Conservation (phyloP, 768 basidiomycete species). For the Leccinum obscurum region DNA sequence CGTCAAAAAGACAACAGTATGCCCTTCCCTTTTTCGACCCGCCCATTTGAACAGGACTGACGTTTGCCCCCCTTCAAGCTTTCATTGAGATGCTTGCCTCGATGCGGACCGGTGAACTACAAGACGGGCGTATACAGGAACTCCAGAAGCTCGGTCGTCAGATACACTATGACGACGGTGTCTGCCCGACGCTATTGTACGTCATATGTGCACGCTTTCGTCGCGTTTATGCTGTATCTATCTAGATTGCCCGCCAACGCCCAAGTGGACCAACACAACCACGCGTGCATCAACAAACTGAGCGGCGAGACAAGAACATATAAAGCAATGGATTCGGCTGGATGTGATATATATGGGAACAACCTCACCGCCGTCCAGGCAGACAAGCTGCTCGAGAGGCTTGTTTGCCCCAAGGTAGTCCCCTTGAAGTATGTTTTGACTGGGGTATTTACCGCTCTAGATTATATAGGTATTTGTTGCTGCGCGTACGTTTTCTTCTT, state of each 20-base stretch:
- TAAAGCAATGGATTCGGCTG: conserved; percentile 45
- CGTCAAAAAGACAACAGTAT: conserved; percentile 58
- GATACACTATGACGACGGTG: no score
- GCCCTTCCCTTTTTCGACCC: background rate
- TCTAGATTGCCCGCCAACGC: conserved; percentile 30
- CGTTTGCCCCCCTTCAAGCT: conserved; percentile 40
- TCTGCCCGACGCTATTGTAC: no score
- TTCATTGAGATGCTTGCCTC: conserved; percentile 97
- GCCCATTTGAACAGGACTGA: background rate
- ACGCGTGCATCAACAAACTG: conserved; percentile 19
- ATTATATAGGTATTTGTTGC: conserved; percentile 58
- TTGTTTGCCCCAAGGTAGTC: conserved; percentile 50
- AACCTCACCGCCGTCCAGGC: conserved; percentile 34
- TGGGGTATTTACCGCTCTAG: no score
- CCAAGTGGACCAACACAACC: conserved; percentile 28
- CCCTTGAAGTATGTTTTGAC: conserved; percentile 39
- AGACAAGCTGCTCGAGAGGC: conserved; percentile 41
- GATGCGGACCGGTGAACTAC: background rate
- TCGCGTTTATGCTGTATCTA: background rate
- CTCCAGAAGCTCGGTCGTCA: no score
- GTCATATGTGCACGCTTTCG: no score
- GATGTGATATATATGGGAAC: conserved; percentile 38
- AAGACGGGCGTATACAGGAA: no score
- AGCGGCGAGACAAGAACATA: conserved; percentile 36
- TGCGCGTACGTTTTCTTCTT: conserved; percentile 27